Evolutionary conservation across 2,329 filamentous ascomycete genomes (phyloP), one percentile per base, ranked within the genome.

Genomic region (Tympanopsis confertula): DNA sequence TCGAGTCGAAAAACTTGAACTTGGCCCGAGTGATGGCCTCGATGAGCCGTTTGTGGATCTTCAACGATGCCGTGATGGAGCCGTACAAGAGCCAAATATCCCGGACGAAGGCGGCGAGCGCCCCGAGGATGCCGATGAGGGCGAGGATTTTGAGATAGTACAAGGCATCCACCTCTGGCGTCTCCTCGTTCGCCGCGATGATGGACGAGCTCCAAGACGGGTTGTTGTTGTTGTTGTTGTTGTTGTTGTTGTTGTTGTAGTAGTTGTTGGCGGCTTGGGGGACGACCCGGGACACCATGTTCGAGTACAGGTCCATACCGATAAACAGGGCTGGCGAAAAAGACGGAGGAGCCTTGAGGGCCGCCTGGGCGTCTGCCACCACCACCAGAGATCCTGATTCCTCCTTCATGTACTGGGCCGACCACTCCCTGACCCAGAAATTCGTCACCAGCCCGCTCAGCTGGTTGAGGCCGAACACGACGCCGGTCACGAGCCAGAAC

Each of bases 1-100:
- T 98, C 1, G 89, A 83, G 52, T 98, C 91, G 52, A 98, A 98
- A 64, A 98, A 98, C 54, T 85, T 87, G 68, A 98, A 96, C 55
- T 87, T 89, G 20, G 91, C 91, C 47, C 88, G 78, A 13, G 86
- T 82, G 18, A 98, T 78, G 1, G 82, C 70, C 19, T 74, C 69
- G 55, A 98, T 82, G 39, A 98, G 67, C 24, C 74, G 68, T 46
- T 80, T 71, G 55, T 98, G 91, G 15, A 98, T 77, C 47, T 78
- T 80, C 64, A 75, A 81, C 19, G 91, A 96, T 3, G 91, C 91
- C 19, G 80, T 82, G 35, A 96, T 67, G 4, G 91, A 95, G 3
- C 91, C 91, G 54, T 82, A 84, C 65, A 98, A 98, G 19, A 98
- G 71, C 63, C 94, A 86, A 35, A 83, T 69, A 54, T 98, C 91